Conservation (phyloP, 2,329 filamentous ascomycete species). For the Trichothecium roseum region DNA sequence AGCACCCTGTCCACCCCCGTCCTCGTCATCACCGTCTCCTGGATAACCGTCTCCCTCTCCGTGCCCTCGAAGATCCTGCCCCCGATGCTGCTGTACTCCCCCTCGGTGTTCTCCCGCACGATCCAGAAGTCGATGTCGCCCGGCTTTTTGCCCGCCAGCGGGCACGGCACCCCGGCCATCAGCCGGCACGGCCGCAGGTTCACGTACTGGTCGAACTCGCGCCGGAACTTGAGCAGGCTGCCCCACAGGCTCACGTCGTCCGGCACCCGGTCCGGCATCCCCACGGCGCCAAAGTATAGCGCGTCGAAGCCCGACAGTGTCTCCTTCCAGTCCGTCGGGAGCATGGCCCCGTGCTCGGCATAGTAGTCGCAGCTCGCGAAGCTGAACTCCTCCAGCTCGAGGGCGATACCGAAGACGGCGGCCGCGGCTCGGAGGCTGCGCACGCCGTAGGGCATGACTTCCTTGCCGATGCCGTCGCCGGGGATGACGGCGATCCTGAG, state of each 20-base stretch:
- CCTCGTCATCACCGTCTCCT: slow-evolving; percentile 54
- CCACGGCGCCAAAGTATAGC: slow-evolving; percentile 59
- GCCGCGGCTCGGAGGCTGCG: slow-evolving; percentile 44
- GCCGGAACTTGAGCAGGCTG: slow-evolving; percentile 55
- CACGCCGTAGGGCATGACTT: slow-evolving; percentile 55
- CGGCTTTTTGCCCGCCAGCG: slow-evolving; percentile 38
- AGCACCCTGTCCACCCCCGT: slow-evolving; percentile 50
- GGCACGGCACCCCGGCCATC: slow-evolving; percentile 48
- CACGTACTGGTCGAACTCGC: slow-evolving; percentile 57
- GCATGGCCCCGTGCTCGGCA: slow-evolving; percentile 28
- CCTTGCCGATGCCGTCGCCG: slow-evolving; percentile 59
- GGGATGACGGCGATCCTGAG: slow-evolving; percentile 51
- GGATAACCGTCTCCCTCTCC: slow-evolving; percentile 49
- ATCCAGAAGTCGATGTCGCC: slow-evolving; percentile 59
- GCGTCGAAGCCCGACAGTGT: slow-evolving; percentile 50
- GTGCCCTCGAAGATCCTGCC: slow-evolving; percentile 49
- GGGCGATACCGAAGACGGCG: slow-evolving; percentile 36
- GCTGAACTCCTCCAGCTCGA: slow-evolving; percentile 52
- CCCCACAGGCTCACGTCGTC: slow-evolving; percentile 60
- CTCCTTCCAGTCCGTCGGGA: slow-evolving; percentile 35
- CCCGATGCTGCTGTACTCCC: slow-evolving; percentile 57
- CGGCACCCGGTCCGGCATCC: slow-evolving; percentile 42
- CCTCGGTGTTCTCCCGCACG: slow-evolving; percentile 56
- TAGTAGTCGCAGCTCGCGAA: slow-evolving; percentile 58
- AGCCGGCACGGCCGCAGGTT: slow-evolving; percentile 56